Conservation (phyloP, 768 basidiomycete species). For the Leccinum pellstonianum region DNA sequence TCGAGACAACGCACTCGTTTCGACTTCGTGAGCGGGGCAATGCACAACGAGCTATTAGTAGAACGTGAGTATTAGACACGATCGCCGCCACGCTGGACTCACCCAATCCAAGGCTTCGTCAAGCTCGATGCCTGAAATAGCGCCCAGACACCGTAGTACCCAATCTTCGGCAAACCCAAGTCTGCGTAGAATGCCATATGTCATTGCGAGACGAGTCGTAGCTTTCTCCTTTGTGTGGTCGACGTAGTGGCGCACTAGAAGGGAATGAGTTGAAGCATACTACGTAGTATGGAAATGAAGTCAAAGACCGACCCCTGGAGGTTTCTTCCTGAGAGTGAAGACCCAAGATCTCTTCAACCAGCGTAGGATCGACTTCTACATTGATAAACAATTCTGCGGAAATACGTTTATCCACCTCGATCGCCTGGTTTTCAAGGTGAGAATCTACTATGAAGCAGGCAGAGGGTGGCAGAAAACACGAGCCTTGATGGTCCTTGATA, state of each 20-base stretch:
- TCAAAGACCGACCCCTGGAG: conserved; percentile 29
- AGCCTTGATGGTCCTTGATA: conserved; percentile 70
- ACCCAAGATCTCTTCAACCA: conserved; percentile 60
- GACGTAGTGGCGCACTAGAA: conserved; percentile 19
- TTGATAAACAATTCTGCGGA: conserved; percentile 55
- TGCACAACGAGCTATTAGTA: conserved; percentile 57
- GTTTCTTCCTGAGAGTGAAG: conserved; percentile 41
- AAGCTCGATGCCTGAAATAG: conserved; percentile 65
- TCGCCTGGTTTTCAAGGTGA: conserved; percentile 39
- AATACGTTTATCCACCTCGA: conserved; percentile 79
- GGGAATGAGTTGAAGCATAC: conserved; percentile 1
- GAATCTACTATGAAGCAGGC: background rate
- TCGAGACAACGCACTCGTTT: conserved; percentile 27
- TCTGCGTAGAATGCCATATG: conserved; percentile 76
- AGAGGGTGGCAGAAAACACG: background rate
- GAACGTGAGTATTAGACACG: conserved; percentile 7
- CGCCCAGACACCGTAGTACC: conserved; percentile 68
- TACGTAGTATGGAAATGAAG: background rate
- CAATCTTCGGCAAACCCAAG: conserved; percentile 71
- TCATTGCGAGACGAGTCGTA: conserved; percentile 67
- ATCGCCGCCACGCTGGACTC: conserved; percentile 21
- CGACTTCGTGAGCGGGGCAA: conserved; percentile 60
- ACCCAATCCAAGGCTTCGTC: conserved; percentile 95
- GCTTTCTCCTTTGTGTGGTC: conserved; percentile 72
- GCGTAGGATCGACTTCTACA: conserved; percentile 58